Evolutionary conservation across 164 flowering plant species (phyloP).

Genomic region (Nymphaea colorata): DNA sequence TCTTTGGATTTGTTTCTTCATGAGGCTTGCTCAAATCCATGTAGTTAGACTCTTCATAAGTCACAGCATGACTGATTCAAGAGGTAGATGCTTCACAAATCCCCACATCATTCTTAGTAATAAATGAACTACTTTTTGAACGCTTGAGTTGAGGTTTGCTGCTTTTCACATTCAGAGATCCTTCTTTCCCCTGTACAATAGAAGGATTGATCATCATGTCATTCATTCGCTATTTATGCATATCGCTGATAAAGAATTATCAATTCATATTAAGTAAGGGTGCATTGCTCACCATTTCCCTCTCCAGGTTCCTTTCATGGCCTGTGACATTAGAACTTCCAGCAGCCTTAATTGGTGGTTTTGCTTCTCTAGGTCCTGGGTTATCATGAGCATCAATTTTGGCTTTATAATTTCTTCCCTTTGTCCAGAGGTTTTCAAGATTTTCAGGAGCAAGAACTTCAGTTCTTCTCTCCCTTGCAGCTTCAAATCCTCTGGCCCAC

Average conservation of each 20-base stretch:
- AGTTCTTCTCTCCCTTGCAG: constrained; percentile 87
- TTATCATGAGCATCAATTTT: constrained; percentile 35
- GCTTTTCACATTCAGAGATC: constrained; percentile 3
- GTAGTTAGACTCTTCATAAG: constrained; percentile 14
- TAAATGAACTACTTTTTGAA: constrained; percentile 21
- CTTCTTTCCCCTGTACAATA: too few relatives aligned
- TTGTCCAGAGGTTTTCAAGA: constrained; percentile 97
- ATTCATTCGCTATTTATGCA: too few relatives aligned
- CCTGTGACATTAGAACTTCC: background rate
- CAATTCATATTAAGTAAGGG: too few relatives aligned
- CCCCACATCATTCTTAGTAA: constrained; percentile 11
- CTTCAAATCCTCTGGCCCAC: constrained; percentile 75
- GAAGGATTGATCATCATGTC: too few relatives aligned
- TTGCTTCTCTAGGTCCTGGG: constrained; percentile 4
- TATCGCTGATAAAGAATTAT: too few relatives aligned
- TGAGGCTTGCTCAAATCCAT: too few relatives aligned
- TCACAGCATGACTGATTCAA: constrained; percentile 7
- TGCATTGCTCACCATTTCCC: too few relatives aligned
- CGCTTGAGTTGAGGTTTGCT: constrained; percentile 15
- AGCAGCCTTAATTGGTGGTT: background rate
- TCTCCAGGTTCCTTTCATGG: too few relatives aligned
- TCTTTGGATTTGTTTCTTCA: background rate
- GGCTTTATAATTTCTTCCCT: constrained; percentile 71
- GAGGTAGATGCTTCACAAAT: constrained; percentile 1
- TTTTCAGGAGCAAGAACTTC: constrained; percentile 97